Evolutionary conservation across 1,139 yeast species (phyloP), one percentile per base, ranked within the genome.

Genomic region (Suhomyces bribrorum): DNA sequence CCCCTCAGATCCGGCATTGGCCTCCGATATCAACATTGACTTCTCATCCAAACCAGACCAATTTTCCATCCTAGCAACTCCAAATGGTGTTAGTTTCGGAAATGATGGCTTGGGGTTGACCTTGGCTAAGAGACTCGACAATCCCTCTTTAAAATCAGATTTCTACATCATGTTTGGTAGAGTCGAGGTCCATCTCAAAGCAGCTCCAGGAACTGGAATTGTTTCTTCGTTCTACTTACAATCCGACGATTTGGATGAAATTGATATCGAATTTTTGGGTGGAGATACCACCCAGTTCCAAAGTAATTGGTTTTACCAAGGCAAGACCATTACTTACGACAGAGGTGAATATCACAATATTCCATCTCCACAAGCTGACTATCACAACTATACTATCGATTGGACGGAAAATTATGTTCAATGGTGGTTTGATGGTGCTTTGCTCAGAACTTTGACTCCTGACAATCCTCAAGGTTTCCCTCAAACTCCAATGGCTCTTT

Each of bases 151-250:
- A 37, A 75, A 72, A 47, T 86, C 95, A 7, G 75, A 83, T 48
- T 86, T 86, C 57, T 86, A 86, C 62, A 77, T 88, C 49, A 85
- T 88, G 92, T 88, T 82, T 61, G 96, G 96, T 37, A 79, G 81
- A 50, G 78, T 86, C 14, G 94, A 86, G 57, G 89, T 82, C 7
- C 73, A 70, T 3, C 59, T 86, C 44, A 76, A 82, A 58, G 85
- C 92, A 14, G 89, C 92, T 5, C 63, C 75, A 12, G 96, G 96
- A 17, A 61, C 61, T 29, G 96, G 96, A 42, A 73, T 88, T 31
- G 78, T 88, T 17, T 85, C 95, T 0, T 81, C 92, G 3, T 81
- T 88, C 53, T 87, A 82, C 50, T 68, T 88, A 44, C 95, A 87
- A 59, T 81, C 89, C 50, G 96, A 88, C 57, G 95, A 84, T 54